phyloP scores from a whole-genome alignment of 176 grass and related monocot genomes.

The Triticum dicoccoides region DNA sequence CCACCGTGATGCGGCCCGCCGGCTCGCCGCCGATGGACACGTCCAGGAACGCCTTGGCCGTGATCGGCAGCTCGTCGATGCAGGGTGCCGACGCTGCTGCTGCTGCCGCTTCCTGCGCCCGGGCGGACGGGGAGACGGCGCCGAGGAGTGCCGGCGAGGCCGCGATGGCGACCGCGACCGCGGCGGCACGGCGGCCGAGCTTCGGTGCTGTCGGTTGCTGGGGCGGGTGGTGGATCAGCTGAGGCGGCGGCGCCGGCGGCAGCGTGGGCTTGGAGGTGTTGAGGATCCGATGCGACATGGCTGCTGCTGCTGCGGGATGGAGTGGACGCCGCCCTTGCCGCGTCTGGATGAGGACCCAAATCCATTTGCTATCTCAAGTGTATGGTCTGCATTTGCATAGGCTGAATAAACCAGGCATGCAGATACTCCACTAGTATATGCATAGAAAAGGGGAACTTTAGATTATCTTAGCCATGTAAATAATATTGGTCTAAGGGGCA shows the following conservation, averaged over 20 bases:
- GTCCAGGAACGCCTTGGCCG: conserved; percentile 69
- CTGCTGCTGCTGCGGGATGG: not conserved
- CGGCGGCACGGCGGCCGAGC: conserved; percentile 62
- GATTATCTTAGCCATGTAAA: too few species aligned
- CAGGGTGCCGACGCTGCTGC: not conserved
- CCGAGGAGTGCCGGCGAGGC: conserved; percentile 32
- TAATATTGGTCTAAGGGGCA: too few species aligned
- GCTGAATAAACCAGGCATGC: not conserved
- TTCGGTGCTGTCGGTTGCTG: not conserved
- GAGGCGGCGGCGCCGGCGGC: conserved; percentile 7
- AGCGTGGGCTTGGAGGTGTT: conserved; percentile 28
- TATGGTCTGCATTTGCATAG: not conserved
- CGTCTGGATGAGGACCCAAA: conserved; percentile 38
- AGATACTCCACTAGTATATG: too few species aligned
- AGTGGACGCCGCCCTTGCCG: not conserved
- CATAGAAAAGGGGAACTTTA: too few species aligned
- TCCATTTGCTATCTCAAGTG: conserved; percentile 12
- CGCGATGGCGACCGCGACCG: conserved; percentile 23
- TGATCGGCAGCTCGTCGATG: conserved; percentile 29
- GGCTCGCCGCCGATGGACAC: conserved; percentile 83
- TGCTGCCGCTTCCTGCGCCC: conserved; percentile 13
- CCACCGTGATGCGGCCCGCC: conserved; percentile 68
- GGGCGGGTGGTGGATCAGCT: too few species aligned
- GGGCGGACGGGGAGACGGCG: conserved; percentile 24
- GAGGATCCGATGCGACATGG: conserved; percentile 39